Evolutionary conservation across 1,284 basidiomycete species (phyloP).

Genomic region (Spongispora temasekensis): DNA sequence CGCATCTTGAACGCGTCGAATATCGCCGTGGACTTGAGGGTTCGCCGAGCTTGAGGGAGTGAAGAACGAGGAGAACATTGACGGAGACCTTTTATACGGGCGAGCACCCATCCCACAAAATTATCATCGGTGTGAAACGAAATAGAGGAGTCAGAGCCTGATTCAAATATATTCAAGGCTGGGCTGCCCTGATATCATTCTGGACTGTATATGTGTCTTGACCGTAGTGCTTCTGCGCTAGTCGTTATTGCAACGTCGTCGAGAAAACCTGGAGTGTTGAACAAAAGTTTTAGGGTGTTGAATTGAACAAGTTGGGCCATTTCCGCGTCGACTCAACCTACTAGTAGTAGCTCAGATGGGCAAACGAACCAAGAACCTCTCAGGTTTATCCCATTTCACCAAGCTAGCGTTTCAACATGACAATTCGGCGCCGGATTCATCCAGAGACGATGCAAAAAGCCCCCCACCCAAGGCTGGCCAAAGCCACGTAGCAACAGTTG

Average conservation of each 20-base stretch:
- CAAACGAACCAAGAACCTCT: conserved; percentile 46
- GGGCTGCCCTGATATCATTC: conserved; percentile 1
- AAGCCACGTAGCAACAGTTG: not conserved
- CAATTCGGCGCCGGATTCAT: conserved; percentile 7
- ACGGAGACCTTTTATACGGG: conserved; percentile 19
- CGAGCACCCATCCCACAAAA: not conserved
- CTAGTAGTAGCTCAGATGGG: conserved; percentile 22
- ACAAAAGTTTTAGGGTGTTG: not conserved
- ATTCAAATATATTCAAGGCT: conserved; percentile 6
- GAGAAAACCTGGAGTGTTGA: not conserved
- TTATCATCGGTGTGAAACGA: conserved; percentile 9
- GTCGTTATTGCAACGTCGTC: not conserved
- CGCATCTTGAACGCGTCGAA: conserved; percentile 24
- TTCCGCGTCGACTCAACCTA: conserved; percentile 12
- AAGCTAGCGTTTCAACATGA: conserved; percentile 43
- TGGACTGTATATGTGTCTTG: not conserved
- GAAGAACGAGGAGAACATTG: not conserved
- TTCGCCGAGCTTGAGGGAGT: conserved; percentile 5
- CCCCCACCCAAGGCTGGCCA: not conserved
- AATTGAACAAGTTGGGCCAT: not conserved
- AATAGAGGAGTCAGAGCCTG: conserved; percentile 7
- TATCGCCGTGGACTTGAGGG: conserved; percentile 17
- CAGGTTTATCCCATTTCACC: conserved; percentile 53
- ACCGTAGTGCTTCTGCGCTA: not conserved
- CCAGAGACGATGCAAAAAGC: conserved; percentile 9